Percentiles rank a stretch among this genome's conserved stretches.
These are phyloP conservation scores for Aspergillus nidulans DNA, from an alignment of 495 filamentous ascomycete species.

Conservation along the genomic window DNA sequence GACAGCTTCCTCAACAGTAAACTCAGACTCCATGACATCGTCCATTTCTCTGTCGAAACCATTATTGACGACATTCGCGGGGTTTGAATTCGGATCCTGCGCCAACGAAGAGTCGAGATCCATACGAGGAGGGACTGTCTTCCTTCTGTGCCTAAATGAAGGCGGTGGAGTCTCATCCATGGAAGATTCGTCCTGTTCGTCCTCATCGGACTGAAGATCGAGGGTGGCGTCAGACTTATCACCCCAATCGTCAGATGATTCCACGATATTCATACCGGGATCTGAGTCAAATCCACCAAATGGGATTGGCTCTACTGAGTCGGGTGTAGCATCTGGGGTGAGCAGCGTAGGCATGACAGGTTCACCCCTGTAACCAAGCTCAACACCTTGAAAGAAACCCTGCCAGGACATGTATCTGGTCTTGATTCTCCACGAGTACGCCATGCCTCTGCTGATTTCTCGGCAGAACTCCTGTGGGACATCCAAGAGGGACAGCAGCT, in stretches of 20 bases:
- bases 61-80: neutral
- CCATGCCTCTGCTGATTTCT: constrained; percentile 8
- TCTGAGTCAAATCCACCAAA: neutral
- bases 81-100: neutral
- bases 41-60: neutral
- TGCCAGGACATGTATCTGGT: neutral
- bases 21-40: neutral
- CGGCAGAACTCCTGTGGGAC: constrained; percentile 10
- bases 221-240: neutral
- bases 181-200: neutral
- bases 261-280: neutral
- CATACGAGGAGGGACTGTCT: neutral
- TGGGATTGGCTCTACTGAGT: neutral
- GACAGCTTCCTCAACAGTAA: neutral
- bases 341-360: neutral
- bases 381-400: constrained; percentile 16
- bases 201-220: neutral
- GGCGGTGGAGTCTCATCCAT: too few species aligned
- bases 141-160: too few species aligned
- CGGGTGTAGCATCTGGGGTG: neutral
- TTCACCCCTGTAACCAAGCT: constrained; percentile 5
- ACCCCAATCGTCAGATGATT: neutral
- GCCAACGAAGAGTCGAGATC: neutral
- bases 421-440: constrained; percentile 20
- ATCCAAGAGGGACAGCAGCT: constrained; percentile 10